A percentile compares a stretch with the other conserved stretches of the same genome.
Conservation (phyloP, 2,329 filamentous ascomycete genomes). For the Madurella mycetomatis region DNA sequence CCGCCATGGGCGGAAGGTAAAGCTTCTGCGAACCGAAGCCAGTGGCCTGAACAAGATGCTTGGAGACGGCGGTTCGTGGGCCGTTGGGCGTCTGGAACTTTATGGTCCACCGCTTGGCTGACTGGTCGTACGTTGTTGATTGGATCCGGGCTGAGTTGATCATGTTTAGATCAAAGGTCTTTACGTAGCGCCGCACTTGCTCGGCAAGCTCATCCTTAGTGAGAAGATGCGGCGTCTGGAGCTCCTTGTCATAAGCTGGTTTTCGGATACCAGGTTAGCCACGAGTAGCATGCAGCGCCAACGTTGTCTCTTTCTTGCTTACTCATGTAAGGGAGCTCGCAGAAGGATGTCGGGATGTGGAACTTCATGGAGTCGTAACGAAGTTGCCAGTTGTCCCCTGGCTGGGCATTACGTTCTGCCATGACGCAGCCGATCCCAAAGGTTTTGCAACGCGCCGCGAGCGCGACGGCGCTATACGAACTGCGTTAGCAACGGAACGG, state of each 20-base stretch:
- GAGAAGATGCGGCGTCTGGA: conserved; percentile 36
- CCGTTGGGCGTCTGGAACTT: conserved; percentile 25
- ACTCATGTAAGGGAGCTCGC: conserved; percentile 34
- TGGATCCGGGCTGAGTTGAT: conserved; percentile 38
- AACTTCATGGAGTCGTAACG: conserved; percentile 39
- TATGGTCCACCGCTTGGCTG: conserved; percentile 36
- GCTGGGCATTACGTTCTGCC: conserved; percentile 32
- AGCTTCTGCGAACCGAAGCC: conserved; percentile 40
- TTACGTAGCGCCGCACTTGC: conserved; percentile 46
- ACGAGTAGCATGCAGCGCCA: no score
- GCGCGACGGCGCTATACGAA: conserved; percentile 26
- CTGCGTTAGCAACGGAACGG: not conserved
- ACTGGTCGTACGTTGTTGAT: conserved; percentile 37
- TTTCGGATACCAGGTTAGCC: no score
- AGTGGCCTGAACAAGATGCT: conserved; percentile 45
- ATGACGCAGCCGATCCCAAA: conserved; percentile 34
- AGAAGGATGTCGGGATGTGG: conserved; percentile 35
- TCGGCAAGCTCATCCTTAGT: conserved; percentile 44
- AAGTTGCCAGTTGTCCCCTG: conserved; percentile 38
- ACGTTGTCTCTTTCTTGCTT: not conserved
- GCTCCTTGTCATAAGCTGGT: conserved; percentile 38
- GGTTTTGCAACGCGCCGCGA: conserved; percentile 37
- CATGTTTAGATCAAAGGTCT: conserved; percentile 46
- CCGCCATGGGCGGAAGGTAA: conserved; percentile 37
- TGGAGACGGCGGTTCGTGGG: conserved; percentile 31